These are phyloP conservation scores for Corniculantispora saksenae DNA, from an alignment of 2,329 filamentous ascomycete genomes.

Conservation along the genomic window DNA sequence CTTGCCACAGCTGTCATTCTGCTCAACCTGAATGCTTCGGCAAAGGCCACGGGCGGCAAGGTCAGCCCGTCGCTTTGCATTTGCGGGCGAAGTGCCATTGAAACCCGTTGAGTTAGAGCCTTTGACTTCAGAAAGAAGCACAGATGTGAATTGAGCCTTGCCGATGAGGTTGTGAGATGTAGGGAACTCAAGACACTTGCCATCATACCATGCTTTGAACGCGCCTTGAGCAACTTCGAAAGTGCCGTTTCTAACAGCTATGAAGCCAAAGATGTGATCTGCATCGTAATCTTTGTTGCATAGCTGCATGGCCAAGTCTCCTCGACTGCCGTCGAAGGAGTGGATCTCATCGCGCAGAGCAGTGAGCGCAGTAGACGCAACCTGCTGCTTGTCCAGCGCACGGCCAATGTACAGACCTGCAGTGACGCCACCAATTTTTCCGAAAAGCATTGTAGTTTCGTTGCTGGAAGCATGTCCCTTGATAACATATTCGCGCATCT, in stretches of 20 bases:
- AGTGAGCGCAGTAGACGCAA: not conserved
- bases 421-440: not conserved
- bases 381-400: not conserved
- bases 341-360: constrained; percentile 3
- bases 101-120: constrained; percentile 5
- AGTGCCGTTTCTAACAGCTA: constrained; percentile 5
- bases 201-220: constrained; percentile 1
- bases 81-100: not conserved
- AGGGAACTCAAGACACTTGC: constrained; percentile 1
- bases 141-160: not conserved
- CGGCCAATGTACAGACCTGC: constrained; percentile 1
- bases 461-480: not conserved
- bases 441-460: constrained; percentile 1
- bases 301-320: not conserved
- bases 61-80: not conserved
- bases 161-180: constrained; percentile 3
- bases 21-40: constrained; percentile 29
- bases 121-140: not conserved
- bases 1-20: constrained; percentile 38
- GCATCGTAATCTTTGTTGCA: constrained; percentile 1
- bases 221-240: constrained; percentile 1
- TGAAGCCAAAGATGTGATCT: constrained; percentile 14
- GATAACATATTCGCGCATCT: constrained; percentile 8
- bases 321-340: constrained; percentile 6
- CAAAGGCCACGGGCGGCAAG: not conserved